Conservation (phyloP, 73 alveolate genomes). For the Paramecium tetraurelia region DNA sequence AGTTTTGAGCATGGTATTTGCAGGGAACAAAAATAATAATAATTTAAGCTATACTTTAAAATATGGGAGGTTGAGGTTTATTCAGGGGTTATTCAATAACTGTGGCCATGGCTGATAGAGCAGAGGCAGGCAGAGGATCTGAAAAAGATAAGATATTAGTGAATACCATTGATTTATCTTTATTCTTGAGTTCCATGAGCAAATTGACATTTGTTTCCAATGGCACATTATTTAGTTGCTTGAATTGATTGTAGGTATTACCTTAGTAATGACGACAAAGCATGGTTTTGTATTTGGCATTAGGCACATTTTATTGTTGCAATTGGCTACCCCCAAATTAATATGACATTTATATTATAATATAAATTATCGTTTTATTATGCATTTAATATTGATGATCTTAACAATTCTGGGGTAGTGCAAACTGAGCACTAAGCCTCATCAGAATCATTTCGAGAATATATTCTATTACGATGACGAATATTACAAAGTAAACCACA, state of each 20-base stretch:
- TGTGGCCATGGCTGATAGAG: neutral
- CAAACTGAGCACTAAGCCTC: neutral
- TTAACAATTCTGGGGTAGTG: neutral
- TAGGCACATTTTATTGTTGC: neutral
- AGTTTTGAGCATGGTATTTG: neutral
- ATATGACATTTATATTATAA: neutral
- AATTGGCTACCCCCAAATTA: neutral
- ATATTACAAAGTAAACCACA: neutral
- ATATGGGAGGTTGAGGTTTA: neutral
- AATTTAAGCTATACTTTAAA: neutral
- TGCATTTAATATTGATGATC: neutral
- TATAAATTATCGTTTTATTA: neutral
- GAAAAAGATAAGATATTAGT: neutral
- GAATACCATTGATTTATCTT: neutral
- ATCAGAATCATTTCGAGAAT: constrained; percentile 7
- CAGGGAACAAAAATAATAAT: neutral
- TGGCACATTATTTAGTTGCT: constrained; percentile 24
- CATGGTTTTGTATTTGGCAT: neutral
- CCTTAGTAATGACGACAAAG: neutral
- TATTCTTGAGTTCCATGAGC: constrained; percentile 10
- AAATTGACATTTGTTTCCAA: constrained; percentile 24
- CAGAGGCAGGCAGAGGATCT: constrained; percentile 17
- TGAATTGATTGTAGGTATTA: neutral
- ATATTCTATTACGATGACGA: neutral
- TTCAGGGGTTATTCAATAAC: neutral